Evolutionary conservation across 2,329 filamentous ascomycete species (phyloP), one percentile per base, ranked within the genome.

Genomic region (Cytospora leucostoma): DNA sequence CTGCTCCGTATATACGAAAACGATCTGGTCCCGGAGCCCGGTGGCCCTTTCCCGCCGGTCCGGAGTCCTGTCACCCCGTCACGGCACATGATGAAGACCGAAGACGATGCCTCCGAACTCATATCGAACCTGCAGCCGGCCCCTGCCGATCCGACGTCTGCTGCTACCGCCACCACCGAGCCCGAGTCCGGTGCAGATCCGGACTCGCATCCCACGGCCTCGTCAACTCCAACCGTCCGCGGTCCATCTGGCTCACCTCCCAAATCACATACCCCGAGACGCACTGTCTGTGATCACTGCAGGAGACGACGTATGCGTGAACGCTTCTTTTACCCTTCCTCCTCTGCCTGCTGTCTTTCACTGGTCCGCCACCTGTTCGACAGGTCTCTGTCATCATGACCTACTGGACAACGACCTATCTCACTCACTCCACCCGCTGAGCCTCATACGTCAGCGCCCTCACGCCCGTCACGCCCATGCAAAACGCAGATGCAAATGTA

Each of bases 271-370:
- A 49, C 55, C 13, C 55, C 68, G 33, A 75, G 74, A 65, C 74
- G 77, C 44, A 79, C 74, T 35, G 78, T 80, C 38, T 80, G 78
- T 68, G 78, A 80, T 65, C 77, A 80, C 66, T 80, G 78, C 68
- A 75, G 78, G 59, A 70, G 76, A 67, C 72, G 78, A 67, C 72
- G 78, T 79, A 74, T 66, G 77, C 63, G 44, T 64, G 37, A 58
- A 72, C 58, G n/a, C 50, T 60, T 61, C 27, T 61, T 57, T 27
- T 68, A 47, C n/a, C 57, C 56, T 19, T 15, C 37, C 56, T 63
- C 60, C 61, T 60, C 53, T 35, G 40, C n/a, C 59, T 56, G 32
- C 44, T 60, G n/a, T 58, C 13, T 17, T 27, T 27, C 58, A 11
- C 19, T 34, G 12, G 17, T 27, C 21, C 11, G 11, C 17, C 32